These are phyloP conservation scores for Pythium folliculosum DNA, from an alignment of 352 stramenopile genomes.

Conservation along the genomic window DNA sequence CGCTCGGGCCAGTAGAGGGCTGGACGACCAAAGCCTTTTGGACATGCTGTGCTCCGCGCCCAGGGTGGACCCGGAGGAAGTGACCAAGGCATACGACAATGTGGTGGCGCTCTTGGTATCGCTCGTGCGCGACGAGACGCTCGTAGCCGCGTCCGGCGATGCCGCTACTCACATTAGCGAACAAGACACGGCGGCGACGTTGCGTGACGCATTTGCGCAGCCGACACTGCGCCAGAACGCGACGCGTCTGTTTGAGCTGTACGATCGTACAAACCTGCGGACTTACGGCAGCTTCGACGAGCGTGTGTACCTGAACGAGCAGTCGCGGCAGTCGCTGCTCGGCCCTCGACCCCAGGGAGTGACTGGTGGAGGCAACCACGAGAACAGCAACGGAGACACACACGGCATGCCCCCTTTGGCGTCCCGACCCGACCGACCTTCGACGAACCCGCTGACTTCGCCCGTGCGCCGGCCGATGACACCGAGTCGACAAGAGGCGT, in stretches of 20 bases:
- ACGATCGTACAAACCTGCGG: constrained; percentile 21
- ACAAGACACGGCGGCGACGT: not conserved
- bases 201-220: constrained; percentile 19
- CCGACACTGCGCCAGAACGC: constrained; percentile 26
- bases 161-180: not conserved
- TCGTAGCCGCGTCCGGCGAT: not conserved
- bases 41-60: constrained; percentile 35
- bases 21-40: constrained; percentile 29
- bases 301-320: constrained; percentile 36
- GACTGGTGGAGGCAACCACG: not conserved
- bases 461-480: constrained; percentile 24
- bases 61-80: constrained; percentile 29
- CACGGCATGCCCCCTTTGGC: constrained; percentile 24
- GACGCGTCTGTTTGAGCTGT: constrained; percentile 29
- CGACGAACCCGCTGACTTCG: constrained; percentile 22
- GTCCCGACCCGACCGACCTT: constrained; percentile 9
- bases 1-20: not conserved
- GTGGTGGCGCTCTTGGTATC: constrained; percentile 10
- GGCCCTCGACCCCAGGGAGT: constrained; percentile 24
- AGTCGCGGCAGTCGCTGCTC: constrained; percentile 34
- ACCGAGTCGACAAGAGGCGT: constrained; percentile 21
- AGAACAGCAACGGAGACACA: constrained; percentile 20
- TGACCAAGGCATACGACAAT: constrained; percentile 21
- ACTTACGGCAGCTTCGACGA: constrained; percentile 33
- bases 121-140: constrained; percentile 24